These are phyloP conservation scores for Brettanomyces anomalus DNA, from an alignment of 805 yeast genomes.

Conservation along the genomic window DNA sequence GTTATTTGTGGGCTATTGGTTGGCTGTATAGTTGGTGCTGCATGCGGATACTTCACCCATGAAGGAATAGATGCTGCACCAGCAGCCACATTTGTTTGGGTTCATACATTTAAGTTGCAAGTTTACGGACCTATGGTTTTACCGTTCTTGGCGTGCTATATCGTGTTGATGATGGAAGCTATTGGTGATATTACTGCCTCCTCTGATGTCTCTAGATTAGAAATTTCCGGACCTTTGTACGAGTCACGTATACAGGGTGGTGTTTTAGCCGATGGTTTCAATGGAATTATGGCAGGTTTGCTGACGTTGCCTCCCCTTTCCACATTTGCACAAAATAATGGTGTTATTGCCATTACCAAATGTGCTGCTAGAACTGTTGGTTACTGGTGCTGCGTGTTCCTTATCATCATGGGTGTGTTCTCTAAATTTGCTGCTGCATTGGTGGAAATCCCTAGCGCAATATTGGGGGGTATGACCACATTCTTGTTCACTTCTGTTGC, in stretches of 20 bases:
- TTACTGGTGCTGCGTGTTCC: slow-evolving; percentile 46
- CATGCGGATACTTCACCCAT: slow-evolving; percentile 68
- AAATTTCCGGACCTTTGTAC: slow-evolving; percentile 72
- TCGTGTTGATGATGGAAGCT: slow-evolving; percentile 84
- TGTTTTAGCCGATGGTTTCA: slow-evolving; percentile 78
- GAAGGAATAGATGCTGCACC: slow-evolving; percentile 60
- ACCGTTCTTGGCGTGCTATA: slow-evolving; percentile 76
- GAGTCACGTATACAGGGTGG: slow-evolving; percentile 92
- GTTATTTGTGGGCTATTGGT: slow-evolving; percentile 76
- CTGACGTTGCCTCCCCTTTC: slow-evolving; percentile 86
- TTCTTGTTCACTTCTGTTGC: slow-evolving; percentile 50
- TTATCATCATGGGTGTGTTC: slow-evolving; percentile 79
- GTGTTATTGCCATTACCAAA: slow-evolving; percentile 86
- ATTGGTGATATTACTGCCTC: slow-evolving; percentile 95
- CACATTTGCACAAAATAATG: slow-evolving; percentile 91
- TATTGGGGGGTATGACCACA: slow-evolving; percentile 79
- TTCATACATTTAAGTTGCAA: slow-evolving; percentile 65
- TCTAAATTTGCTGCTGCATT: slow-evolving; percentile 86
- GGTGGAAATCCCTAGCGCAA: slow-evolving; percentile 70
- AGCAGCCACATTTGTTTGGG: slow-evolving; percentile 81
- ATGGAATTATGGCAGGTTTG: slow-evolving; percentile 63
- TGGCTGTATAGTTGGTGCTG: slow-evolving; percentile 91
- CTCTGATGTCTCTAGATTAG: slow-evolving; percentile 79
- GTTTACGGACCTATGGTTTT: slow-evolving; percentile 82
- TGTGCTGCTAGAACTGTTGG: slow-evolving; percentile 80